Evolutionary conservation across 1,284 basidiomycete genomes (phyloP).

Genomic region (Mycosarcoma mackinlayi): DNA sequence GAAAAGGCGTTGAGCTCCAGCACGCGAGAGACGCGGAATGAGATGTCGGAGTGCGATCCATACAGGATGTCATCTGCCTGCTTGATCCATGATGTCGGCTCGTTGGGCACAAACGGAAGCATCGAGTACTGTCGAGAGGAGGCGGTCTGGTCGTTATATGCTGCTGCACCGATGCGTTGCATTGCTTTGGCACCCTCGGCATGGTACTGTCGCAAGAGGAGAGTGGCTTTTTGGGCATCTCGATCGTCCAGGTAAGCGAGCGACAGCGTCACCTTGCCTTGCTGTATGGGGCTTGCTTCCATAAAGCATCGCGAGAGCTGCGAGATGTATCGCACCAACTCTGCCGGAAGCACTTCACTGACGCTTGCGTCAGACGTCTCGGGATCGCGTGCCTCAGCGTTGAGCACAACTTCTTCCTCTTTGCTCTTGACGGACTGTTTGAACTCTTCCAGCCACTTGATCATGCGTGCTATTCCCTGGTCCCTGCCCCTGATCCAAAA

Average conservation of each 20-base stretch:
- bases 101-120: conserved; percentile 46
- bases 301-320: conserved; percentile 41
- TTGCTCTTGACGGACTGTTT: conserved; percentile 26
- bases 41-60: conserved; percentile 23
- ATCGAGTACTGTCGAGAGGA: conserved; percentile 26
- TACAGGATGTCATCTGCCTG: conserved; percentile 38
- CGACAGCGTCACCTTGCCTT: conserved; percentile 24
- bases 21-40: conserved; percentile 30
- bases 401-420: conserved; percentile 28
- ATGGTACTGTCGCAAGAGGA: conserved; percentile 37
- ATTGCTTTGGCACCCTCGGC: conserved; percentile 18
- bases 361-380: background rate
- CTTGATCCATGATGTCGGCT: conserved; percentile 35
- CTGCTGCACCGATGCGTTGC: conserved; percentile 33
- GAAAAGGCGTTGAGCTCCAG: conserved; percentile 30
- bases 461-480: conserved; percentile 33
- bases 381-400: conserved; percentile 1
- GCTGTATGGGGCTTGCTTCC: conserved; percentile 21
- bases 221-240: conserved; percentile 28
- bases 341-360: conserved; percentile 15
- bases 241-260: conserved; percentile 28
- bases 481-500: conserved; percentile 44
- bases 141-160: conserved; percentile 6
- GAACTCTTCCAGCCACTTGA: conserved; percentile 32
- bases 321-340: conserved; percentile 37